Percentiles rank a stretch among this genome's conserved stretches.
These are phyloP conservation scores for Elongisporangium senticosum DNA, from an alignment of 352 stramenopile species.

Conservation along the genomic window DNA sequence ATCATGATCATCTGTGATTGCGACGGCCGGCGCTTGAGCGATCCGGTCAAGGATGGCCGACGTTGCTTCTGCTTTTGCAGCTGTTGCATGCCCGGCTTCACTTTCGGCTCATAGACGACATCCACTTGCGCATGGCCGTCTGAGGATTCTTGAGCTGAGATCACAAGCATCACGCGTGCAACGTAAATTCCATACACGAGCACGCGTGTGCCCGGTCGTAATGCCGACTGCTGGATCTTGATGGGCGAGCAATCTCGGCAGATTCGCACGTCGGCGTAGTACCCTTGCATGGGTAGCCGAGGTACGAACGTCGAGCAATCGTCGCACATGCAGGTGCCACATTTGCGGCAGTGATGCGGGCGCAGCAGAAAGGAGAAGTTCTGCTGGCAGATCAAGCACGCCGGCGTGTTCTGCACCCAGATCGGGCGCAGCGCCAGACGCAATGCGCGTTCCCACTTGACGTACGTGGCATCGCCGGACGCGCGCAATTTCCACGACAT, in stretches of 20 bases:
- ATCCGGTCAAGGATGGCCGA: neutral
- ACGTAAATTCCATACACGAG: conserved; percentile 71
- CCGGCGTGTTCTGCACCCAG: conserved; percentile 71
- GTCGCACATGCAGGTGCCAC: conserved; percentile 81
- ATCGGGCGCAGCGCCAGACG: conserved; percentile 68
- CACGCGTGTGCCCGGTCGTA: conserved; percentile 66
- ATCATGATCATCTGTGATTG: neutral
- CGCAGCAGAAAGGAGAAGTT: conserved; percentile 71
- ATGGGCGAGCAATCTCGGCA: conserved; percentile 74
- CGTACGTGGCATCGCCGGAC: conserved; percentile 59
- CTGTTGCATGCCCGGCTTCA: neutral
- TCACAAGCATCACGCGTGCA: conserved; percentile 52
- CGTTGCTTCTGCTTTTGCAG: conserved; percentile 1
- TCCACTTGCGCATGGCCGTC: conserved; percentile 52
- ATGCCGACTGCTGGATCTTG: conserved; percentile 58
- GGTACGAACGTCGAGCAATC: conserved; percentile 76
- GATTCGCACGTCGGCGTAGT: conserved; percentile 80
- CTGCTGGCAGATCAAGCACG: conserved; percentile 72
- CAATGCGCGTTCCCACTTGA: conserved; percentile 81
- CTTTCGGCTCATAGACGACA: conserved; percentile 46
- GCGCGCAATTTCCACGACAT: conserved; percentile 79
- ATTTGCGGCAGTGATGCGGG: conserved; percentile 81
- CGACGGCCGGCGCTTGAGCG: neutral
- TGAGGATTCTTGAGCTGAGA: conserved; percentile 54
- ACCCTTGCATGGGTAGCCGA: conserved; percentile 72